A percentile compares a stretch with the other conserved stretches of the same genome.
These are phyloP conservation scores for Stephania cephalantha DNA, from an alignment of 164 flowering plant genomes.

Conservation along the genomic window DNA sequence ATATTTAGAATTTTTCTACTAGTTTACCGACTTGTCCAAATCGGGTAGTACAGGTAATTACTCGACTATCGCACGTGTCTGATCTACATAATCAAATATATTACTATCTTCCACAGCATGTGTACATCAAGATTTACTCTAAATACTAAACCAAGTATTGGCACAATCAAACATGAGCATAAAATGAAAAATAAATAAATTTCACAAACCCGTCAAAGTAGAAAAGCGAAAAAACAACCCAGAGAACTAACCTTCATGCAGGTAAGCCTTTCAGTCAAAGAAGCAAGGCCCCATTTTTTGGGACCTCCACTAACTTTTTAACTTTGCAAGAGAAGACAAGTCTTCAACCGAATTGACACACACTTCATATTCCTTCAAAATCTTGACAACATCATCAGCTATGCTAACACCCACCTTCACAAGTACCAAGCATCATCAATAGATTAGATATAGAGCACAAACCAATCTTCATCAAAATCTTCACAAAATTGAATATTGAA, in stretches of 20 bases:
- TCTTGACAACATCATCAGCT: slow-evolving; percentile 56
- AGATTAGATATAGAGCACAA: slow-evolving; percentile 1
- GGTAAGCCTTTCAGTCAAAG: slow-evolving; percentile 52
- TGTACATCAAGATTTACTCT: too few relatives aligned
- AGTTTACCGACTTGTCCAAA: too few relatives aligned
- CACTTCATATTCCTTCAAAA: slow-evolving; percentile 56
- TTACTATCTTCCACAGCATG: too few relatives aligned
- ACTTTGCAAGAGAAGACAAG: slow-evolving; percentile 58
- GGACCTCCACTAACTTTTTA: slow-evolving; percentile 46
- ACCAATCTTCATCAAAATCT: neutral
- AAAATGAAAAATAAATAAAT: neutral
- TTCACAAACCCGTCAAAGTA: neutral
- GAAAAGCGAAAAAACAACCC: neutral
- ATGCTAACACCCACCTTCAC: slow-evolving; percentile 74
- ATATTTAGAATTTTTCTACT: too few relatives aligned
- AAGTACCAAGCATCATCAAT: slow-evolving; percentile 11
- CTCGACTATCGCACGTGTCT: too few relatives aligned
- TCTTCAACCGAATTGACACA: slow-evolving; percentile 45
- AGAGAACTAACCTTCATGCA: slow-evolving; percentile 44
- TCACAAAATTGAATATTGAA: neutral
- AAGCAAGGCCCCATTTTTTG: slow-evolving; percentile 56
- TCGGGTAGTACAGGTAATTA: too few relatives aligned
- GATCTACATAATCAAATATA: too few relatives aligned
- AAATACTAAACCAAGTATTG: too few relatives aligned
- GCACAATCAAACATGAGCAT: neutral